phyloP scores from a whole-genome alignment of 495 filamentous ascomycete species.

The Penicillium angulare region DNA sequence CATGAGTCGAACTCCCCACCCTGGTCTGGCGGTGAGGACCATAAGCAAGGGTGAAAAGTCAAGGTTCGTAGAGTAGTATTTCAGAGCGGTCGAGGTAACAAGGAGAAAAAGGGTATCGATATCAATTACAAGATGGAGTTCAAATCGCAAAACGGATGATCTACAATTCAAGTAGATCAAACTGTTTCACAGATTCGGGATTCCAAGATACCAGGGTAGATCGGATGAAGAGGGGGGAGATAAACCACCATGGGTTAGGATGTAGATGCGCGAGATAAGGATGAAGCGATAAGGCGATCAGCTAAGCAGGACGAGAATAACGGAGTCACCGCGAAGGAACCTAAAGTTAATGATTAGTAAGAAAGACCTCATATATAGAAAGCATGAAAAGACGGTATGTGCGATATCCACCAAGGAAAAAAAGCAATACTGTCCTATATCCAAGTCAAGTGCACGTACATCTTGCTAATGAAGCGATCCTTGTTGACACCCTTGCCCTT shows the following conservation, averaged over 20 bases:
- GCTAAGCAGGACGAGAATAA: constrained; percentile 89
- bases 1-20: not conserved
- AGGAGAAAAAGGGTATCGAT: constrained; percentile 17
- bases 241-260: constrained; percentile 18
- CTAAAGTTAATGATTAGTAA: constrained; percentile 40
- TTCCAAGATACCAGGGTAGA: constrained; percentile 10
- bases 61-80: constrained; percentile 2
- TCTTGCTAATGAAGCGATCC: constrained; percentile 97
- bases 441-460: constrained; percentile 58
- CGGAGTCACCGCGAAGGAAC: constrained; percentile 91
- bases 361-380: not conserved
- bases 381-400: not conserved
- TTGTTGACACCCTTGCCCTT: constrained; percentile 93
- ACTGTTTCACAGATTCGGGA: constrained; percentile 9
- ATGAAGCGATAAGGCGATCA: constrained; percentile 36
- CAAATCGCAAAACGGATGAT: constrained; percentile 6
- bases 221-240: constrained; percentile 1
- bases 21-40: constrained; percentile 11
- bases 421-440: too few species aligned
- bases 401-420: not conserved
- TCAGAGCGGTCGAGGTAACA: not conserved
- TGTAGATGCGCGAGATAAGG: constrained; percentile 10
- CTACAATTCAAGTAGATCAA: constrained; percentile 18
- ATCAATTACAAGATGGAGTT: constrained; percentile 20
- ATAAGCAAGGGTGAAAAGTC: constrained; percentile 24